phyloP scores from a whole-genome alignment of 768 basidiomycete genomes.

The Zangia roseola region DNA sequence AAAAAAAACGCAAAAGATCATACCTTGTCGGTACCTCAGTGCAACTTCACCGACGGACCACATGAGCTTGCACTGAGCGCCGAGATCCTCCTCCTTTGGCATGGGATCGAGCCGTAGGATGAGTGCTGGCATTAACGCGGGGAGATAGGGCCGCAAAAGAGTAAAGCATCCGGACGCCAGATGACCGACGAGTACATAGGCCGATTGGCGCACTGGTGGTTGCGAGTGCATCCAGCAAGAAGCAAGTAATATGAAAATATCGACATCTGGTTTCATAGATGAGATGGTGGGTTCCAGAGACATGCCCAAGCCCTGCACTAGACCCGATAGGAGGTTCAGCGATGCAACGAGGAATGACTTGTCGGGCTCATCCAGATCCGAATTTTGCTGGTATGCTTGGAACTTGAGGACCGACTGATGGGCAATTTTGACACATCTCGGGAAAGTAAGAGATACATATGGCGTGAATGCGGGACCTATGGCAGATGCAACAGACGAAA shows the following conservation, averaged over 20 bases:
- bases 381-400: conserved; percentile 84
- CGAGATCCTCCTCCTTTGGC: conserved; percentile 90
- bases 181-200: conserved; percentile 97
- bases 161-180: conserved; percentile 95
- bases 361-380: conserved; percentile 93
- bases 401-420: conserved; percentile 81
- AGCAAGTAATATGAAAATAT: conserved; percentile 65
- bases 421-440: conserved; percentile 85
- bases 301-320: conserved; percentile 90
- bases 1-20: background rate
- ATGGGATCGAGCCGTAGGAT: conserved; percentile 89
- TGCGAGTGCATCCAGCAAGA: conserved; percentile 94
- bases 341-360: conserved; percentile 97
- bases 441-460: conserved; percentile 89
- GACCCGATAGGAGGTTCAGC: conserved; percentile 92
- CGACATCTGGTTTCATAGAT: conserved; percentile 66
- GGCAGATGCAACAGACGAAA: conserved; percentile 96
- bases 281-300: conserved; percentile 72
- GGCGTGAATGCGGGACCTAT: conserved; percentile 87
- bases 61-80: conserved; percentile 97
- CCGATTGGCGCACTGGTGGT: conserved; percentile 92
- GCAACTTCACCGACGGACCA: conserved; percentile 99
- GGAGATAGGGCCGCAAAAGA: conserved; percentile 80
- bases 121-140: conserved; percentile 87
- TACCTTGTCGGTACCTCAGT: conserved; percentile 82